These are phyloP conservation scores for Crucihimalaya himalaica DNA, from an alignment of 345 rosid genomes.

Conservation along the genomic window DNA sequence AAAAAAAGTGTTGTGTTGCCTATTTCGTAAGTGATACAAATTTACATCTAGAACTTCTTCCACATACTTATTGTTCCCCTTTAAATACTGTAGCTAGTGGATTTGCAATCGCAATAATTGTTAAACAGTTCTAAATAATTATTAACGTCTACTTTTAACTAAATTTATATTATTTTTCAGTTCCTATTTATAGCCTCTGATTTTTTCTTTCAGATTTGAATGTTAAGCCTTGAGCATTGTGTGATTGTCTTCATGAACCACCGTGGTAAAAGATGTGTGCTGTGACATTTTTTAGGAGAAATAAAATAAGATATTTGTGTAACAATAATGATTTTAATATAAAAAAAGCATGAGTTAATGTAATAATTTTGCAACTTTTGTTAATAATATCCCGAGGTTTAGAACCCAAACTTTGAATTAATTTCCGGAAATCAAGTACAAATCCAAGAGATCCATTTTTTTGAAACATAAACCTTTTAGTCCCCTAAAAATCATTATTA, in stretches of 20 bases:
- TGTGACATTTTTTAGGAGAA: neutral
- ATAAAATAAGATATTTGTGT: neutral
- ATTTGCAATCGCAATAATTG: slow-evolving; percentile 7
- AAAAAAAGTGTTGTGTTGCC: neutral
- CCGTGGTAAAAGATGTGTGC: slow-evolving; percentile 4
- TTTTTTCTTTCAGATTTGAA: slow-evolving; percentile 1
- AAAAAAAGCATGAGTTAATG: neutral
- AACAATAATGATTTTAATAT: neutral
- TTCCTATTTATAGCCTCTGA: neutral
- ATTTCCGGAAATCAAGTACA: neutral
- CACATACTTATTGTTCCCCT: neutral
- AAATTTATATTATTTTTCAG: neutral
- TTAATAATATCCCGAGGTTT: slow-evolving; percentile 3
- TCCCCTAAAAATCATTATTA: neutral
- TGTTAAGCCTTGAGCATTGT: neutral
- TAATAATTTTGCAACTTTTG: neutral
- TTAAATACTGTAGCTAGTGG: neutral
- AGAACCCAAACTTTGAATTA: neutral
- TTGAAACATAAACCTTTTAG: neutral
- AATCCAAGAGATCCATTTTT: slow-evolving; percentile 10
- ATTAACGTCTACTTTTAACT: neutral
- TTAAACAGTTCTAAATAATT: neutral
- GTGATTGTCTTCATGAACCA: neutral
- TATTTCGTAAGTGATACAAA: neutral
- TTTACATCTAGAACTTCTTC: neutral